Conservation (phyloP, 805 yeast species). For the Starmerella stigmatis region DNA sequence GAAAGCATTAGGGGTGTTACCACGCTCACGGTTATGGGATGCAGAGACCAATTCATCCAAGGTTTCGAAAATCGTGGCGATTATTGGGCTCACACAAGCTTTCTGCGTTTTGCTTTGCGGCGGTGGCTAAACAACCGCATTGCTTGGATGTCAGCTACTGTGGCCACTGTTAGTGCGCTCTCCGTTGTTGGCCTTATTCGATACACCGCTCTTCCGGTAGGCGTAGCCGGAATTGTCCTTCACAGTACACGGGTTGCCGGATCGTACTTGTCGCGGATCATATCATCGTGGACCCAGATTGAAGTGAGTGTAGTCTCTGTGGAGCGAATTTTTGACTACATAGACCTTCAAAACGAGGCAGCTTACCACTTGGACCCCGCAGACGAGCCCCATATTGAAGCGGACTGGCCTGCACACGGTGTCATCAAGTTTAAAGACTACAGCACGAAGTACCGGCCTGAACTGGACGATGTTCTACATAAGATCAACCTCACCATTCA, state of each 20-base stretch:
- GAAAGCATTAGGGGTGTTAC: constrained; percentile 63
- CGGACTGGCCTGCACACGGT: constrained; percentile 70
- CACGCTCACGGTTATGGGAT: constrained; percentile 58
- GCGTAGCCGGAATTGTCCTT: constrained; percentile 80
- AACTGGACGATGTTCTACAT: constrained; percentile 69
- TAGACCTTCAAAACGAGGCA: constrained; percentile 73
- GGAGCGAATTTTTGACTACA: constrained; percentile 46
- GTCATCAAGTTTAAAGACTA: constrained; percentile 56
- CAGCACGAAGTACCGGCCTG: constrained; percentile 75
- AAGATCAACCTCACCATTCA: constrained; percentile 63
- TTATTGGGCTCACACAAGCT: constrained; percentile 33
- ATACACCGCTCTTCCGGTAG: constrained; percentile 60
- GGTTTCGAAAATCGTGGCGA: constrained; percentile 35
- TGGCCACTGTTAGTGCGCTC: constrained; percentile 68
- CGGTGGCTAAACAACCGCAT: constrained; percentile 71
- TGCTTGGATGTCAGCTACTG: constrained; percentile 72
- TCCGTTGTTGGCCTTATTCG: constrained; percentile 50
- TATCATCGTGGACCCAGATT: constrained; percentile 82
- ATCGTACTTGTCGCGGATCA: constrained; percentile 76
- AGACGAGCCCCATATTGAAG: constrained; percentile 12
- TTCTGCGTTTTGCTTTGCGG: constrained; percentile 55
- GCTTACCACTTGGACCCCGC: constrained; percentile 54
- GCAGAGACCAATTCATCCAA: constrained; percentile 41
- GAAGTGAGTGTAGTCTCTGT: constrained; percentile 86
- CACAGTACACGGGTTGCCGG: constrained; percentile 78